Percentiles rank a stretch among this genome's conserved stretches.
Conservation (phyloP, 169 alveolate species). For the Plasmodium vivax region DNA sequence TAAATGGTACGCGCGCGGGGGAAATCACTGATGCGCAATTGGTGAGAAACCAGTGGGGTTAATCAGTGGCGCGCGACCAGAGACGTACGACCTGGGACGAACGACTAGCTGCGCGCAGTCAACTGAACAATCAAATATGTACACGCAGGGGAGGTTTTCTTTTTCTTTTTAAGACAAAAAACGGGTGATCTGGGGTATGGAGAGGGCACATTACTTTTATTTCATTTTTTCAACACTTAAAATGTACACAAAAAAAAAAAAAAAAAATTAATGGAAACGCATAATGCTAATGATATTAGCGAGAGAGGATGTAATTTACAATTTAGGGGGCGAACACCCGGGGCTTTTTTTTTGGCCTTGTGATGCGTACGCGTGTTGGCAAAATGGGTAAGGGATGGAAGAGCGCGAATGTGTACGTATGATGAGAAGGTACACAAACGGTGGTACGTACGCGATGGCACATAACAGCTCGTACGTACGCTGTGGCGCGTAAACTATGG, state of each 20-base stretch:
- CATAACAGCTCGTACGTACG: not conserved
- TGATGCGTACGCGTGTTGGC: not conserved
- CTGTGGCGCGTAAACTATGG: not conserved
- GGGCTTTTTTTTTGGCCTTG: not conserved
- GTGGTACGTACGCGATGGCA: not conserved
- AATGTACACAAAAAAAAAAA: slow-evolving; percentile 16
- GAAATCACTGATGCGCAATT: not conserved
- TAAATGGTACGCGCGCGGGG: not conserved
- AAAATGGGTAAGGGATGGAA: not conserved
- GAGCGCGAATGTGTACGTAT: not conserved
- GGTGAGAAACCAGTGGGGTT: not conserved
- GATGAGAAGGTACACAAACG: not conserved
- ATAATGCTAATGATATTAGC: not conserved
- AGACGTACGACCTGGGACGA: not conserved
- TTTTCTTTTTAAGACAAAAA: not conserved
- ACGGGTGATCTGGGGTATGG: not conserved
- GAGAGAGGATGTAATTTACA: not conserved
- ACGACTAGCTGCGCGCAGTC: not conserved
- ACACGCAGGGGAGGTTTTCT: not conserved
- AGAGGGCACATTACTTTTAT: not conserved
- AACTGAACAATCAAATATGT: slow-evolving; percentile 1
- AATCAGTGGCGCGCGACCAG: not conserved
- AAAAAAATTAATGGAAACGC: not conserved
- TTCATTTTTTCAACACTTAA: slow-evolving; percentile 13
- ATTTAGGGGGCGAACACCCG: not conserved